Evolutionary conservation across 1,284 basidiomycete species (phyloP), one percentile per base, ranked within the genome.

Genomic region (Ustilago bromivora): DNA sequence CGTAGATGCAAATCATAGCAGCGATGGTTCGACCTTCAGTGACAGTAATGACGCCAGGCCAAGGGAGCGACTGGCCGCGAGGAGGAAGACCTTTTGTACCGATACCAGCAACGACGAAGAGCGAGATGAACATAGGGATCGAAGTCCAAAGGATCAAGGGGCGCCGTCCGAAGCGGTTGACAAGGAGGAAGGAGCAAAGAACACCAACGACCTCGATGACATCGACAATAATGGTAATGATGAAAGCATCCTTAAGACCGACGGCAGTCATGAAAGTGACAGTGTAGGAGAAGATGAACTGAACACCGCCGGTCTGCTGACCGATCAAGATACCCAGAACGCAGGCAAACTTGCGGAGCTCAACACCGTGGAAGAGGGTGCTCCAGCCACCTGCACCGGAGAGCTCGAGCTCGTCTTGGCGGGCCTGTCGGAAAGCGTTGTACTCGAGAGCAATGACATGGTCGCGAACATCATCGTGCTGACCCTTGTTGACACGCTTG

Each of bases 1-100:
- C 87, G 76, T 87, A 88, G 60, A 88, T 84, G 79, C 87, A 87
- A 76, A 88, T 87, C 86, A 88, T 87, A 35, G 87, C 87, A 31
- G 87, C 87, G 53, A 88, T 85, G 19, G 85, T 84, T 28, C 86
- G 85, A 70, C 86, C 85, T 53, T 83, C 59, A 41, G 67, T 72
- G 34, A 59, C 61, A 40, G 49, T 80, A 57, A 77, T 76, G 53
- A 78, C 76, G 35, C 71, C 76, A 12, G 66, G 66, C 19, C 15
- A 83, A 40, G 56, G 82, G 57, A 57, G 80, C 64, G 61, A 71
- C 56, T 47, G 71, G 72, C 56, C 67, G 9, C 41, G 75, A 52
- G 74, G 81, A 76, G 64, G 76, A 35, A 61, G 76, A 66, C 49
- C 82, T 57, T 81, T 63, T 54, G 78, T 80, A 36, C 87, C 88